A percentile compares a stretch with the other conserved stretches of the same genome.
These are phyloP conservation scores for Westerdykella sp. DNA, from an alignment of 2,329 filamentous ascomycete species.

Conservation along the genomic window DNA sequence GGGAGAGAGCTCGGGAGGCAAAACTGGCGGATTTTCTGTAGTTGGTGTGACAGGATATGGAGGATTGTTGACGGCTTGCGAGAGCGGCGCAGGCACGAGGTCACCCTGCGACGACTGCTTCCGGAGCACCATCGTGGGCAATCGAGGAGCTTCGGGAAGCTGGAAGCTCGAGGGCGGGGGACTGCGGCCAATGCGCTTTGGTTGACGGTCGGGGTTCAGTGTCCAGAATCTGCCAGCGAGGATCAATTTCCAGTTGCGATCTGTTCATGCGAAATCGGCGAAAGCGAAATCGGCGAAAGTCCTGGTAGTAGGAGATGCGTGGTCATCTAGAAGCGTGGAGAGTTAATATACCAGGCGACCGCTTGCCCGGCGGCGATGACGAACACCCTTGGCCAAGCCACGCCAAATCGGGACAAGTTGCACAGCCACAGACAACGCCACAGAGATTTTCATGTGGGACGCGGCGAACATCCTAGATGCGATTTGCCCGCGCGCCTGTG, in stretches of 20 bases:
- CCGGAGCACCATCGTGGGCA: slow-evolving; percentile 40
- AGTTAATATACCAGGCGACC: background rate
- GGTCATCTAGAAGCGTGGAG: background rate
- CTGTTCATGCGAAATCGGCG: background rate
- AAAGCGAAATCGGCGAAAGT: background rate
- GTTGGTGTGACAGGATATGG: slow-evolving; percentile 43
- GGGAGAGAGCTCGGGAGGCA: slow-evolving; percentile 27
- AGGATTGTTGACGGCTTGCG: slow-evolving; percentile 34
- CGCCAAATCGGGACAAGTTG: background rate
- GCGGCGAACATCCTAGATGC: background rate
- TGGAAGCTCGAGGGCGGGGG: background rate
- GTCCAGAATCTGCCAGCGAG: background rate
- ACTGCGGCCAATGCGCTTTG: background rate
- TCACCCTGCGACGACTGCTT: slow-evolving; percentile 34
- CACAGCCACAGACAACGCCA: background rate
- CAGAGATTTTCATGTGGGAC: background rate
- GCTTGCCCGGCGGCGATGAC: background rate
- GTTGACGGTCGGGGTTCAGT: background rate
- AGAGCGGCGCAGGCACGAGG: slow-evolving; percentile 38
- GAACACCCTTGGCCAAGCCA: background rate
- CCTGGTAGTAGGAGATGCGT: background rate
- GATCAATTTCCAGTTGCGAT: too few species aligned
- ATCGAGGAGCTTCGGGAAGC: slow-evolving; percentile 1
- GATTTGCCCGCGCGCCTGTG: too few species aligned
- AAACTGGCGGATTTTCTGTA: slow-evolving; percentile 21